Base-by-base conservation (phyloP, 192 early-diverging fungal genomes). In the Backusella morwellensis region DNA sequence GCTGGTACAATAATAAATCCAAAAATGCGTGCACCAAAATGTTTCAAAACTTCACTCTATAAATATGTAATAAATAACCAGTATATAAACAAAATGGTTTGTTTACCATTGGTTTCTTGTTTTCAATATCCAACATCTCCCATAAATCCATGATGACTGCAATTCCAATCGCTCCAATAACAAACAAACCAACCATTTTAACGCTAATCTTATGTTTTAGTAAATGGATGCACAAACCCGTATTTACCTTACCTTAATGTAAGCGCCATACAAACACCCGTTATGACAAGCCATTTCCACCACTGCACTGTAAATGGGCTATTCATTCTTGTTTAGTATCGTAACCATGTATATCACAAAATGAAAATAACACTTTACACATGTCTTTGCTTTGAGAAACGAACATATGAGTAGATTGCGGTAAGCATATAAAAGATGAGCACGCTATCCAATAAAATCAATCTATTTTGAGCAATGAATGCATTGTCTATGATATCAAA, bases 121-220 rank as follows among this genome's bases (percentile, higher is more conserved):
- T 91, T 26, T 90, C 89, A 75, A 93, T 88, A 75, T 98, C 97
- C 71, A 98, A 84, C 66, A 98, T 86, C n/a, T 90, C 83, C 96
- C 97, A 98, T 35, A 99, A 88, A 73, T 99, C 98, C 70, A 88
- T 84, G 7, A 99, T 47, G 1, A 93, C 93, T 6, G 94, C 94
- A 35, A 91, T 81, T 29, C 98, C 98, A 69, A 99, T 86, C 4
- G 95, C 88, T 5, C 85, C 86, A 29, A 99, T 89, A 5, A 94
- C 92, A 73, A 99, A 91, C 29, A 98, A 80, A 6, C 98, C 98
- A 1, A 99, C 97, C 92, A 99, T 93, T 80, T 99, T 99, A 79
- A 98, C 94, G 70, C 90, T 91, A 32, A 32, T 3, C 32, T 32
- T 23, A 67, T 68, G 19, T 2, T 17, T 80, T 23, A 50, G 26